Evolutionary conservation across 78 protist genomes (phyloP).

Genomic region (Diacronema lutheri): DNA sequence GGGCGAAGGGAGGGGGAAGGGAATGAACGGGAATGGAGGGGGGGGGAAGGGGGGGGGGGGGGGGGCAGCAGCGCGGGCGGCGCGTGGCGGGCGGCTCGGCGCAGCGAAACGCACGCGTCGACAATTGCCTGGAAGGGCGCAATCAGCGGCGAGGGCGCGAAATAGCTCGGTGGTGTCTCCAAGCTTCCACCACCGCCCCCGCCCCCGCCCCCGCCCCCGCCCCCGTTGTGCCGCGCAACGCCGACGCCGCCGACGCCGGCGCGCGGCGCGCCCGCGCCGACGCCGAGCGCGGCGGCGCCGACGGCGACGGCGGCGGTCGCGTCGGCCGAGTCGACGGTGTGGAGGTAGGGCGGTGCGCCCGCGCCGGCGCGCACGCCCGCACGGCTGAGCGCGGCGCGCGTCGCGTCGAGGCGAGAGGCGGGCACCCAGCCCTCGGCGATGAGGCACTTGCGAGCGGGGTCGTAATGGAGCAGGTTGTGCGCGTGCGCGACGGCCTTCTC

Average conservation of each 20-base stretch:
- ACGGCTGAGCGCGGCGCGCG: constrained; percentile 21
- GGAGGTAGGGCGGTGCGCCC: constrained; percentile 58
- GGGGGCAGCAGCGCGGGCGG: no score
- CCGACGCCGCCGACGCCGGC: no score
- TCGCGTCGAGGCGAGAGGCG: not conserved
- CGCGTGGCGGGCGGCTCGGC: no score
- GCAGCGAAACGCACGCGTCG: no score
- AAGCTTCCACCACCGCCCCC: no score
- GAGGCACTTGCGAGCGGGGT: constrained; percentile 42
- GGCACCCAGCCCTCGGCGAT: constrained; percentile 87
- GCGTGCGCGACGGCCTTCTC: constrained; percentile 60
- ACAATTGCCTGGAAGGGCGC: constrained; percentile 73
- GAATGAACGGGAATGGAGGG: no score
- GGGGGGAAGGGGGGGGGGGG: no score
- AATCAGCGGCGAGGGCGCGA: constrained; percentile 71
- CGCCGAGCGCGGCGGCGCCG: not conserved
- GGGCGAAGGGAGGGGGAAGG: no score
- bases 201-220: no score
- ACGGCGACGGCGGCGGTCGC: not conserved
- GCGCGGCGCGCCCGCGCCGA: no score
- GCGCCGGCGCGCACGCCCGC: not conserved
- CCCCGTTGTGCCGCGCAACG: no score
- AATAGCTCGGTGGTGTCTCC: constrained; percentile 88
- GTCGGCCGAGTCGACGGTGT: constrained; percentile 40
- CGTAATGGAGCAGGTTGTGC: constrained; percentile 71